Evolutionary conservation across 805 yeast genomes (phyloP), one percentile per base, ranked within the genome.

Genomic region (Nakazawaea wickerhamii): DNA sequence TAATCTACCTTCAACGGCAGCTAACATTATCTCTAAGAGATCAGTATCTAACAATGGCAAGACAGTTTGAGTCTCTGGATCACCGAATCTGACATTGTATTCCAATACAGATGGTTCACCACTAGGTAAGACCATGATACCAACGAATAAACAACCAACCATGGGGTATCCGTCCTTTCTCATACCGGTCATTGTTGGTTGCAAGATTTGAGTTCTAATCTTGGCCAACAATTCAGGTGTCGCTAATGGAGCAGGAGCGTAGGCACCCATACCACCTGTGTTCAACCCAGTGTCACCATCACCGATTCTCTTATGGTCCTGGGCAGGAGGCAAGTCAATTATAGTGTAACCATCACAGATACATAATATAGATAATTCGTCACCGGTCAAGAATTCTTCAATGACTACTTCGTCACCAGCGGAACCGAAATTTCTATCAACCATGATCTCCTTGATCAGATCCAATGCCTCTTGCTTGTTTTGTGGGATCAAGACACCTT

Each of bases 261-360:
- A 93, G 6, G 98, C 95, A 50, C 99, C 99, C 99, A 93, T 93
- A 50, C 99, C 99, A 53, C 99, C 99, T 30, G 99, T 93, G 68
- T 93, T 93, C 49, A 91, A 73, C 20, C 99, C 99, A 30, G 79
- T 70, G 62, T 93, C 99, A 47, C 90, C 90, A 56, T 95, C 87
- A 43, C 95, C 95, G 52, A 84, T 75, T 63, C 99, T 81, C 70
- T 93, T 93, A 68, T 93, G 99, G 61, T 93, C 99, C 68, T 93
- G 99, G 21, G 98, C 96, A 35, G 98, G 86, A 33, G 99, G 99
- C 46, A 93, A 75, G 60, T 87, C 90, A 60, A 81, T 77, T 57
- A 81, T 82, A 9, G 95, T 78, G 70, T 93, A 91, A 44, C 99
- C 99, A 60, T 93, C 99, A 55, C 88, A 77, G 51, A 93, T 71